Evolutionary conservation across 208 protist species (phyloP), one percentile per base, ranked within the genome.

Genomic region (Naegleria lovaniensis): DNA sequence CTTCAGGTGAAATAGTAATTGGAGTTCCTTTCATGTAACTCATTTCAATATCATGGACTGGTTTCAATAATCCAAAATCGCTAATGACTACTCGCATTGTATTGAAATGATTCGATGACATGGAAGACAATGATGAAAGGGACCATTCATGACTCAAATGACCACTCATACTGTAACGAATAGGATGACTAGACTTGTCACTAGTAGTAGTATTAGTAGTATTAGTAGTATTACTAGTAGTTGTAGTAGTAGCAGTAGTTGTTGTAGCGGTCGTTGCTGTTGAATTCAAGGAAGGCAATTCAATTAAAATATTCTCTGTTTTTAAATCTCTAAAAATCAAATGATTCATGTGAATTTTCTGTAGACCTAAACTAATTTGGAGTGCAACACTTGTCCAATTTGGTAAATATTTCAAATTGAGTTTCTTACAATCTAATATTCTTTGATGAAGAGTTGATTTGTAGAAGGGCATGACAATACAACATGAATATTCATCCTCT

Each of bases 241-340:
- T n/a, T n/a, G n/a, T n/a, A n/a, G n/a, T n/a, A n/a, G n/a, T n/a
- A n/a, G n/a, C n/a, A n/a, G n/a, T n/a, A n/a, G n/a, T n/a, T n/a
- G n/a, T n/a, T n/a, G n/a, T n/a, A n/a, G n/a, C n/a, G n/a, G n/a
- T n/a, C n/a, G n/a, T n/a, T n/a, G n/a, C n/a, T n/a, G n/a, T n/a
- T n/a, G n/a, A n/a, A n/a, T n/a, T n/a, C n/a, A n/a, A n/a, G n/a
- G n/a, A n/a, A n/a, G n/a, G n/a, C n/a, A 29, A 67, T 29, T 67
- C 22, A 36, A 79, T 36, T 36, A 79, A 79, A 79, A 79, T 79
- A 79, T 79, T 79, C 2, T 79, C 67, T 36, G 13, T 36, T 36
- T 79, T 79, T 79, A 79, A 79, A 79, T 79, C 67, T 79, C 67
- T 79, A 79, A 36, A 79, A 79, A 79, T 79, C n/a, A 79, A 79